Evolutionary conservation across 176 grass and related monocot genomes (phyloP), one percentile per base, ranked within the genome.

Genomic region (Stipa capillata): DNA sequence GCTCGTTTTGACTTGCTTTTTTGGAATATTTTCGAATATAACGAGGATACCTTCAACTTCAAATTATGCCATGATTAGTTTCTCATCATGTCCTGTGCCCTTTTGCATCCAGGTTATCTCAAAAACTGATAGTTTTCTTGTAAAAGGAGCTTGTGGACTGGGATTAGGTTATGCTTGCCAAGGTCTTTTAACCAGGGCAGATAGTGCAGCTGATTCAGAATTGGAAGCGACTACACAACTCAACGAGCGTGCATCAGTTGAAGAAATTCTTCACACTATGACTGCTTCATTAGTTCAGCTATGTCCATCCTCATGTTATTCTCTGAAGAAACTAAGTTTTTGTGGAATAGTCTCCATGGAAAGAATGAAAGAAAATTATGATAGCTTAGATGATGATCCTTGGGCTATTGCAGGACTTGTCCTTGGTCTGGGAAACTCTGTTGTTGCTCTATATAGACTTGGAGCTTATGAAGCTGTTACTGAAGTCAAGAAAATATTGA

Each of bases 351-450:
- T 49, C 33, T 76, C 73, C 81, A 65, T 81, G 50, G 72, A 84
- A 79, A 76, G 50, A 42, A 37, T 70, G 52, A 83, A 83, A 82
- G 85, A 88, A 85, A 74, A 86, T 82, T 80, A 15, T 82, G 67
- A 74, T 73, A 92, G 80, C 45, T 79, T 88, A 24, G 84, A 87
- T 17, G 94, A 97, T 76, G 95, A 98, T 83, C 86, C 85, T 17
- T 98, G 95, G 92, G 87, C 89, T 64, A 18, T 90, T 90, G 91
- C 85, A 73, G 95, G 95, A 53, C 85, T 94, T 64, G 85, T 92
- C 59, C 69, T 94, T 71, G 91, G 91, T 68, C 91, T 97, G 63
- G 91, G 85, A 82, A 73, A 88, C 42, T 90, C 87, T 72, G 86
- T 88, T 83, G 48, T 90, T 87, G 85, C 91, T 66, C 77, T 94